Percentiles rank a stretch among this genome's conserved stretches.
phyloP scores from a whole-genome alignment of 345 rosid genomes.

The Triadica sebifera region DNA sequence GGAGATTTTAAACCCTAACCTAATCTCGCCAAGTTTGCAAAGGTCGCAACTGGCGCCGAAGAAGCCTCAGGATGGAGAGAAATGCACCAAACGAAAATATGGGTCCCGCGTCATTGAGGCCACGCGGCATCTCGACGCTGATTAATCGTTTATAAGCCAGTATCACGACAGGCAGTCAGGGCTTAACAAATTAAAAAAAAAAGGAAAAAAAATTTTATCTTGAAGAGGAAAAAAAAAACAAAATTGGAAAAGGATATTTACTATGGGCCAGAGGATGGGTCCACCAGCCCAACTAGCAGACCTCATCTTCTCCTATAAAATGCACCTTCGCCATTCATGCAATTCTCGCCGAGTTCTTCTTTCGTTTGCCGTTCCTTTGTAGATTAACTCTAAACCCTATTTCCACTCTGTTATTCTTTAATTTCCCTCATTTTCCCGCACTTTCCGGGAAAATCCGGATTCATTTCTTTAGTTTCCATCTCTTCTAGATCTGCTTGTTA shows the following conservation, averaged over 20 bases:
- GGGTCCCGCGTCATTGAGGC: constrained; percentile 19
- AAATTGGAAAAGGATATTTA: constrained; percentile 21
- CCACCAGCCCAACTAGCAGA: constrained; percentile 21
- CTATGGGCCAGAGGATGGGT: constrained; percentile 20
- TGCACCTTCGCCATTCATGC: constrained; percentile 31
- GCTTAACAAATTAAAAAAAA: neutral
- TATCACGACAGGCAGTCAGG: constrained; percentile 1
- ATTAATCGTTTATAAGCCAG: constrained; percentile 14
- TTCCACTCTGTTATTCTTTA: neutral
- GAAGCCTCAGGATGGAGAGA: constrained; percentile 2
- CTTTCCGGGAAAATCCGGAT: constrained; percentile 19
- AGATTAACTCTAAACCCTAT: constrained; percentile 1
- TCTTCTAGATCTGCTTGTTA: constrained; percentile 17
- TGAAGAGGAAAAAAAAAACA: neutral
- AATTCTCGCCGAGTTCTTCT: constrained; percentile 56
- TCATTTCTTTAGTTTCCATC: neutral
- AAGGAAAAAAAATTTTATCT: too few relatives aligned
- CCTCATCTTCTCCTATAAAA: constrained; percentile 46
- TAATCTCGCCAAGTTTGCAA: constrained; percentile 7
- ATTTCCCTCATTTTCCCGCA: constrained; percentile 11
- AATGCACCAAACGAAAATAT: neutral
- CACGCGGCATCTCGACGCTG: constrained; percentile 72
- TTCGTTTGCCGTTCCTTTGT: constrained; percentile 19
- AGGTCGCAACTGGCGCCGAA: neutral
- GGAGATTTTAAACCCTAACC: constrained; percentile 4